These are phyloP conservation scores for Candida methanosorbosa DNA, from an alignment of 805 yeast genomes.

Conservation along the genomic window DNA sequence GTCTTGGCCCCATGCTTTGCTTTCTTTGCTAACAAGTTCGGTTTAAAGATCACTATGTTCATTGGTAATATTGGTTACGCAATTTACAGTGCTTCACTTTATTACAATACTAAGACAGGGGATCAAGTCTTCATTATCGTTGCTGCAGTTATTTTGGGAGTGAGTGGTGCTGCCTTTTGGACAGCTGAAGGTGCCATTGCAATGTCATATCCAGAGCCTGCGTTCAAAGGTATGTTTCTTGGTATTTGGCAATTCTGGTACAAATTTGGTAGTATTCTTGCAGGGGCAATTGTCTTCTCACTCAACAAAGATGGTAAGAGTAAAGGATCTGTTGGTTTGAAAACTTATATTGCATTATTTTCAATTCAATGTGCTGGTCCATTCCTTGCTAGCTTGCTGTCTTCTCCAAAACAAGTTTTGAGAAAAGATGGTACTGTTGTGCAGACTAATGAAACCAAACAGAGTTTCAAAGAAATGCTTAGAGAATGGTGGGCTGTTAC, in stretches of 20 bases:
- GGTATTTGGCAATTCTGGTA: slow-evolving; percentile 19
- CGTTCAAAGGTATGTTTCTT: slow-evolving; percentile 17
- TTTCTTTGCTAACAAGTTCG: slow-evolving; percentile 13
- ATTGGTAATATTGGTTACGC: slow-evolving; percentile 19
- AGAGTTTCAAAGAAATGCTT: slow-evolving; percentile 4
- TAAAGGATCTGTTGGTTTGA: slow-evolving; percentile 15
- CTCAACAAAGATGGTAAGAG: slow-evolving; percentile 7
- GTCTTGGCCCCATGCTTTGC: slow-evolving; percentile 13
- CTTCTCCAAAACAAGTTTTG: slow-evolving; percentile 18
- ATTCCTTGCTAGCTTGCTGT: slow-evolving; percentile 11
- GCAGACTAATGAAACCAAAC: slow-evolving; percentile 4
- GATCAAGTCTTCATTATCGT: slow-evolving; percentile 15
- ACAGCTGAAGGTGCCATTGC: slow-evolving; percentile 20
- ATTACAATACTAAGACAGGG: slow-evolving; percentile 18
- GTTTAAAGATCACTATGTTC: slow-evolving; percentile 10
- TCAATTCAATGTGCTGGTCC: slow-evolving; percentile 19
- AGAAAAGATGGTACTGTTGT: slow-evolving; percentile 19
- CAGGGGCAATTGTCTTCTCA: slow-evolving; percentile 16
- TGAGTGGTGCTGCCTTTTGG: slow-evolving; percentile 20
- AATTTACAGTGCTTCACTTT: slow-evolving; percentile 18
- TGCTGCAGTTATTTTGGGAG: slow-evolving; percentile 17
- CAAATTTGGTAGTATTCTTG: slow-evolving; percentile 17
- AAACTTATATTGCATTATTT: slow-evolving; percentile 16
- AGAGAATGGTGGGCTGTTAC: slow-evolving; percentile 3
- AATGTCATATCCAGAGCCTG: slow-evolving; percentile 14